These are phyloP conservation scores for Pascua sp. DNA, from an alignment of 1,284 basidiomycete genomes.

Conservation along the genomic window DNA sequence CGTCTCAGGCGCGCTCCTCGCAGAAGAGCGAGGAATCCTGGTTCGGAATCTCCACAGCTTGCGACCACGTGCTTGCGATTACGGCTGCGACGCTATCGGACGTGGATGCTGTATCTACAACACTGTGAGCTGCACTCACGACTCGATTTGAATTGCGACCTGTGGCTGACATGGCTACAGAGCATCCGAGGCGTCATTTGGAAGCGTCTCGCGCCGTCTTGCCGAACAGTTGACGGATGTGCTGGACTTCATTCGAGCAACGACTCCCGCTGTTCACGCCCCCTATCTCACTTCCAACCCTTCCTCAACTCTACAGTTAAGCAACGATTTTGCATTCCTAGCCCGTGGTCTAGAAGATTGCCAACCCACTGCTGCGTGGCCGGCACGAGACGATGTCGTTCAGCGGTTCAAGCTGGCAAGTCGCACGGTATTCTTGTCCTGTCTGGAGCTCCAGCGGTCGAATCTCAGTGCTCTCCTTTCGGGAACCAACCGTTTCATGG, in stretches of 20 bases:
- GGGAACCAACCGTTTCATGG: constrained; percentile 66
- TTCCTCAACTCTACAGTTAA: constrained; percentile 68
- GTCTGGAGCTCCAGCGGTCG: constrained; percentile 61
- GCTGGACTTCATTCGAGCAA: constrained; percentile 12
- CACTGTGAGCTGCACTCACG: no score
- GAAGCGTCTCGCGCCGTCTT: background rate
- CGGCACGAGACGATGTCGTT: constrained; percentile 53
- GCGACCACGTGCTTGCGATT: no score
- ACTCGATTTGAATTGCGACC: no score
- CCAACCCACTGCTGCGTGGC: constrained; percentile 49
- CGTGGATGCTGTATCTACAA: no score
- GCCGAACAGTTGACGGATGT: constrained; percentile 5
- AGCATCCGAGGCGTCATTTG: background rate
- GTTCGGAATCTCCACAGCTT: no score
- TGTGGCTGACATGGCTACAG: no score
- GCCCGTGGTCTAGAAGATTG: constrained; percentile 45
- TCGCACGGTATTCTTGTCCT: constrained; percentile 65
- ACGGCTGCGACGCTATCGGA: no score
- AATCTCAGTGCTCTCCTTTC: constrained; percentile 56
- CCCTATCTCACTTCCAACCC: constrained; percentile 57
- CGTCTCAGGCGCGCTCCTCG: no score
- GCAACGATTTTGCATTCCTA: constrained; percentile 80
- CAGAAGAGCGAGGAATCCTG: no score
- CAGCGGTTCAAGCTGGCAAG: constrained; percentile 57
- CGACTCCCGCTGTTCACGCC: constrained; percentile 75